Conservation (phyloP, 2,329 filamentous ascomycete genomes). For the Venturia effusa region DNA sequence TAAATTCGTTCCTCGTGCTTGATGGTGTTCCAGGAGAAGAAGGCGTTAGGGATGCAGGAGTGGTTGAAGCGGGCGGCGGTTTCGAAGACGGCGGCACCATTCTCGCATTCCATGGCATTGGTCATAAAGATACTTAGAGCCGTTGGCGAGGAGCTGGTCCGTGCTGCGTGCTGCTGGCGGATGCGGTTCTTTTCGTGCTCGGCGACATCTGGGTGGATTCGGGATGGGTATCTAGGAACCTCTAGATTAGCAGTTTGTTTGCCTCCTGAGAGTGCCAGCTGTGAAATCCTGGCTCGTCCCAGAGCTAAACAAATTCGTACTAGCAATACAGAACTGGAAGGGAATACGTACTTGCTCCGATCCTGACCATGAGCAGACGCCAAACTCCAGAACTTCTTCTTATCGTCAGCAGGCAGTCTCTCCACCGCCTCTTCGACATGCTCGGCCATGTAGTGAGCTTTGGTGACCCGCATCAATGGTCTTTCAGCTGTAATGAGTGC, state of each 20-base stretch:
- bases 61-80: constrained; percentile 11
- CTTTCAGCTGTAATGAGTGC: background rate
- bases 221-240: background rate
- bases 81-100: constrained; percentile 10
- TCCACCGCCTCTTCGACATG: background rate
- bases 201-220: background rate
- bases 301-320: background rate
- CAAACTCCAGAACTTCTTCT: background rate
- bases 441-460: background rate
- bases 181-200: constrained; percentile 7
- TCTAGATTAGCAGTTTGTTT: background rate
- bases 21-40: constrained; percentile 7
- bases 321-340: background rate
- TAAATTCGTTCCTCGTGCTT: constrained; percentile 1
- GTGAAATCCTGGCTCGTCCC: background rate
- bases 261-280: background rate
- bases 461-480: constrained; percentile 4
- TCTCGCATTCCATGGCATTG: constrained; percentile 8
- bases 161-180: constrained; percentile 10
- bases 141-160: background rate
- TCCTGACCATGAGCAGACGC: constrained; percentile 9
- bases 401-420: background rate
- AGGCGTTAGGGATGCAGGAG: constrained; percentile 11
- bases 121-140: constrained; percentile 10
- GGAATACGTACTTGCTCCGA: background rate